A percentile compares a stretch with the other conserved stretches of the same genome.
These are phyloP conservation scores for Arthonia radiata DNA, from an alignment of 495 filamentous ascomycete genomes.

Conservation along the genomic window DNA sequence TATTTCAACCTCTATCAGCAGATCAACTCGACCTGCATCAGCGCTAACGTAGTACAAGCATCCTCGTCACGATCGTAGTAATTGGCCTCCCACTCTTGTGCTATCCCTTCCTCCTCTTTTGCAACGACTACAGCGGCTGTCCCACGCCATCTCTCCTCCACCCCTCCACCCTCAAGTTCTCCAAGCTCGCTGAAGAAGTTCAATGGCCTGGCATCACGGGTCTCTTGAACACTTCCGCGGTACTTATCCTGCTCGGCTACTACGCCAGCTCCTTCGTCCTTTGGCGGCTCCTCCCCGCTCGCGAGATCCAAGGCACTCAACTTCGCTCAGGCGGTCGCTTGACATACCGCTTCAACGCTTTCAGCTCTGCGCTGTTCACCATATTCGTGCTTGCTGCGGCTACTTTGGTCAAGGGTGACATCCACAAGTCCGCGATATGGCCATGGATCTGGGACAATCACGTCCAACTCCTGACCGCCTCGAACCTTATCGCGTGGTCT, in stretches of 20 bases:
- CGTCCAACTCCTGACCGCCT: constrained; percentile 57
- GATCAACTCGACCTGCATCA: constrained; percentile 5
- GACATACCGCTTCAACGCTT: constrained; percentile 84
- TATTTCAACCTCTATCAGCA: constrained; percentile 2
- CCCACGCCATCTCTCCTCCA: constrained; percentile 64
- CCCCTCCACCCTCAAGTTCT: constrained; percentile 43
- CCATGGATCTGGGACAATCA: constrained; percentile 84
- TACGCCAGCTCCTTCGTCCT: constrained; percentile 53
- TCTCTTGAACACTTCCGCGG: constrained; percentile 27
- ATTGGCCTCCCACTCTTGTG: constrained; percentile 52
- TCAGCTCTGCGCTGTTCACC: constrained; percentile 45
- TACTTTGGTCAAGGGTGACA: constrained; percentile 50
- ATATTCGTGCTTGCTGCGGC: constrained; percentile 42
- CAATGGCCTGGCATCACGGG: constrained; percentile 52
- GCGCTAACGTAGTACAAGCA: constrained; percentile 37
- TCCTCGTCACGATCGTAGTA: constrained; percentile 42
- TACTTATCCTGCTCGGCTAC: too few relatives aligned
- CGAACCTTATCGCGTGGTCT: constrained; percentile 43
- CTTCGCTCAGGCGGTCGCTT: constrained; percentile 46
- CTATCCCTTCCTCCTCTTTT: constrained; percentile 57
- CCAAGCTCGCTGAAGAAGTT: constrained; percentile 46
- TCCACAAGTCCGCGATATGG: constrained; percentile 69
- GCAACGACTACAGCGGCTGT: constrained; percentile 82
- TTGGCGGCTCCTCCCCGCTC: constrained; percentile 54
- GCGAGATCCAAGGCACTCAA: constrained; percentile 41